Evolutionary conservation across 805 yeast genomes (phyloP).

Genomic region (Lipomyces spencermartinsiae): DNA sequence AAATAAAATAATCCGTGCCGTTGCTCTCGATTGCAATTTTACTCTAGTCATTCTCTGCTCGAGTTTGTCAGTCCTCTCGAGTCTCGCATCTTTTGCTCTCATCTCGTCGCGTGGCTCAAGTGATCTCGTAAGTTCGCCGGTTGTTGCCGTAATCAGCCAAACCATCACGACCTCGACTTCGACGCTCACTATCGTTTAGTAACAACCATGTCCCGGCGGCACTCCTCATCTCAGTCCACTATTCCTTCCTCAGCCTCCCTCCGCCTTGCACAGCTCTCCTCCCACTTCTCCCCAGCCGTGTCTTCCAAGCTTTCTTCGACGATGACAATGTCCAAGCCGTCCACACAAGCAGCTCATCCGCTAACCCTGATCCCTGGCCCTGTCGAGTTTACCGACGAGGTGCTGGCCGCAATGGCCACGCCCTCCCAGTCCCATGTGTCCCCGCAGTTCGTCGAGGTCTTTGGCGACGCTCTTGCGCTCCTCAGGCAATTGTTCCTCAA

Average conservation of each 20-base stretch:
- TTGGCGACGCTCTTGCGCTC: constrained; percentile 69
- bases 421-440: constrained; percentile 91
- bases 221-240: background rate
- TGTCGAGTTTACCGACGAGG: constrained; percentile 80
- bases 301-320: background rate
- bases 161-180: background rate
- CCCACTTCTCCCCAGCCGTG: constrained; percentile 15
- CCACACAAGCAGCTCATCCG: constrained; percentile 44
- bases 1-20: background rate
- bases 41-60: background rate
- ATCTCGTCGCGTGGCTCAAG: background rate
- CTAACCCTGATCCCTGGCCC: constrained; percentile 79
- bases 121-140: background rate
- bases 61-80: background rate
- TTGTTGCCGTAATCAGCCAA: background rate
- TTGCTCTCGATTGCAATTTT: background rate
- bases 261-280: constrained; percentile 26
- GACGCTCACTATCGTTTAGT: too few relatives aligned
- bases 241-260: constrained; percentile 14
- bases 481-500: constrained; percentile 75
- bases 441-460: constrained; percentile 77
- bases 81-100: background rate
- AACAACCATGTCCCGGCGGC: constrained; percentile 8
- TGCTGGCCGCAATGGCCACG: constrained; percentile 77
- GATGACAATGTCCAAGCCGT: constrained; percentile 9